These are phyloP conservation scores for Boeremia lycopersici DNA, from an alignment of 2,329 filamentous ascomycete genomes.

Conservation along the genomic window DNA sequence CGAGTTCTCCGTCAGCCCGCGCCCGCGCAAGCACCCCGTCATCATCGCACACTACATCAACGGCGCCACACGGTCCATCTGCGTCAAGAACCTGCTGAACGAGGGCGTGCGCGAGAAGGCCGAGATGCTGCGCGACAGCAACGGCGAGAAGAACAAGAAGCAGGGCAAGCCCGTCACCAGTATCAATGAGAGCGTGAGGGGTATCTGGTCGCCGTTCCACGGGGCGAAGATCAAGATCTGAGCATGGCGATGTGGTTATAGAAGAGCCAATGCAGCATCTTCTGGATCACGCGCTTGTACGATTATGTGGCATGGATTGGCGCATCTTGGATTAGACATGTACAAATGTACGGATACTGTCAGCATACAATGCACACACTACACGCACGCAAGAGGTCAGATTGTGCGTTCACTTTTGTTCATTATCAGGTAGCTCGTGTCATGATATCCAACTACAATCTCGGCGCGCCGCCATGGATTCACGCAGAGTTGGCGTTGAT, in stretches of 20 bases:
- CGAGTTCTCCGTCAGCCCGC: conserved; percentile 89
- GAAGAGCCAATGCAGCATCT: conserved; percentile 14
- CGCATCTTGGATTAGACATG: conserved; percentile 26
- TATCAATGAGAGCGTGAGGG: conserved; percentile 68
- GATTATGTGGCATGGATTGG: conserved; percentile 25
- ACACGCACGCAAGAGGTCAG: not conserved
- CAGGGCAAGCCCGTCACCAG: conserved; percentile 65
- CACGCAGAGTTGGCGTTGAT: conserved; percentile 63
- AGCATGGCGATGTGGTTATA: not conserved
- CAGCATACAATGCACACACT: conserved; percentile 3
- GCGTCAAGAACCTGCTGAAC: conserved; percentile 83
- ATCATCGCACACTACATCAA: conserved; percentile 93
- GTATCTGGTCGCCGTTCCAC: conserved; percentile 69
- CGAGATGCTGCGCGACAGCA: conserved; percentile 73
- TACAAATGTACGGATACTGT: conserved; percentile 32
- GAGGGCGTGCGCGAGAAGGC: conserved; percentile 83
- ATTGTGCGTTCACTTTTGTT: conserved; percentile 8
- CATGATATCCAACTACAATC: conserved; percentile 42
- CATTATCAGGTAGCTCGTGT: conserved; percentile 14
- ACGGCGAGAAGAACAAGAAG: conserved; percentile 72
- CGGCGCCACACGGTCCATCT: conserved; percentile 81
- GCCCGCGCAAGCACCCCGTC: conserved; percentile 87
- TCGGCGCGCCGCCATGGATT: conserved; percentile 43
- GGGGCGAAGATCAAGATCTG: conserved; percentile 53
- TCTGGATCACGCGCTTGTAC: conserved; percentile 4